Conservation (phyloP, 1,284 basidiomycete genomes). For the Trichosporon asahii region DNA sequence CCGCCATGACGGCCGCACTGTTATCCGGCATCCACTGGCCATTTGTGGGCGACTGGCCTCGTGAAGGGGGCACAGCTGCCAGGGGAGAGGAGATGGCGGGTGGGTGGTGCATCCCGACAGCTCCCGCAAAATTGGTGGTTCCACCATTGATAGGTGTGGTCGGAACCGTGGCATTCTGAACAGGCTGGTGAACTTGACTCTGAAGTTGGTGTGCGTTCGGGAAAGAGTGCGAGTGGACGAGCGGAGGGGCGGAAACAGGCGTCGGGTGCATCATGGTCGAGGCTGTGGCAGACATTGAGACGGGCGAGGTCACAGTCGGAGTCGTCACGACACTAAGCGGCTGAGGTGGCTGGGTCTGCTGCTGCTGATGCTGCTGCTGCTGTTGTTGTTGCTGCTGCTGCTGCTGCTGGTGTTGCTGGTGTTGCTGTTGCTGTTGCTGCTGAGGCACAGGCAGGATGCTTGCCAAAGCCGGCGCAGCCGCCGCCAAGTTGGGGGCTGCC, state of each 20-base stretch:
- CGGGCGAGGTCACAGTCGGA: slow-evolving; percentile 12
- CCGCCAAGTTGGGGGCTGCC: neutral
- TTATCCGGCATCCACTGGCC: slow-evolving; percentile 24
- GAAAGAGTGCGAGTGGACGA: slow-evolving; percentile 50
- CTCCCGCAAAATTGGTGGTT: slow-evolving; percentile 30
- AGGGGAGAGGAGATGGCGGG: slow-evolving; percentile 46
- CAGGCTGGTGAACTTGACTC: slow-evolving; percentile 33
- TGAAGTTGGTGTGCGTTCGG: slow-evolving; percentile 49
- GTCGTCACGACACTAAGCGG: neutral
- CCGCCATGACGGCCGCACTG: slow-evolving; percentile 17
- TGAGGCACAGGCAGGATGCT: neutral
- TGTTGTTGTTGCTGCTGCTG: neutral
- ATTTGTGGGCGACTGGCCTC: slow-evolving; percentile 29
- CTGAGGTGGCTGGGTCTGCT: neutral
- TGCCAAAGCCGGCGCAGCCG: neutral
- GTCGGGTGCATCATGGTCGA: slow-evolving; percentile 14
- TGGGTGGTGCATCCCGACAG: slow-evolving; percentile 28
- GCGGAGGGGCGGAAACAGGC: slow-evolving; percentile 7
- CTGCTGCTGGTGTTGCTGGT: neutral
- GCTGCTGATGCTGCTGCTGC: neutral
- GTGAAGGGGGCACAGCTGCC: slow-evolving; percentile 39
- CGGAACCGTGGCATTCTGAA: slow-evolving; percentile 18
- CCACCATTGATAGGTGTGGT: slow-evolving; percentile 31
- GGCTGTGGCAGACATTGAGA: slow-evolving; percentile 9
- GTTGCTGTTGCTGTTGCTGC: slow-evolving; percentile 5